Evolutionary conservation across 2,329 filamentous ascomycete species (phyloP).

Genomic region (Cladosporium halotolerans): DNA sequence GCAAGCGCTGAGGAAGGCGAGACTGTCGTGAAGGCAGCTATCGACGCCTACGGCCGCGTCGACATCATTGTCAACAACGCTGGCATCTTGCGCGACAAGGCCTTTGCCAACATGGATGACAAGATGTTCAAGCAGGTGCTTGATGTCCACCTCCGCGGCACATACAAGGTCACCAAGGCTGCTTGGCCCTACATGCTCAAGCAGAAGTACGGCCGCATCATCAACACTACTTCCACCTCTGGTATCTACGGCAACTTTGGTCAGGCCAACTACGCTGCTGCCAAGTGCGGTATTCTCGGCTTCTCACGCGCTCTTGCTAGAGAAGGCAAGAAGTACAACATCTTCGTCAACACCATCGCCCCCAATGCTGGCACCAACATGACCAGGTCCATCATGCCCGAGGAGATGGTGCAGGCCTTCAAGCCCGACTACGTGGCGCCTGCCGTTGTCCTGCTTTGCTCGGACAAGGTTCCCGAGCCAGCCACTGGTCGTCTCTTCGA

Average conservation of each 20-base stretch:
- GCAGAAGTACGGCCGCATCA: constrained; percentile 94
- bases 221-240: constrained; percentile 95
- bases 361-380: constrained; percentile 95
- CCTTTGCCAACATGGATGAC: constrained; percentile 96
- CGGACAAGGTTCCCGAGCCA: constrained; percentile 77
- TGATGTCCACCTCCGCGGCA: constrained; percentile 87
- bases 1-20: constrained; percentile 91
- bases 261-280: constrained; percentile 90
- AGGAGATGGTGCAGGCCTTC: constrained; percentile 97
- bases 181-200: constrained; percentile 97
- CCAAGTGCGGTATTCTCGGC: constrained; percentile 71
- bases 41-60: constrained; percentile 87
- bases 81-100: constrained; percentile 95
- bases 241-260: constrained; percentile 99
- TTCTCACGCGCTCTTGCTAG: constrained; percentile 89
- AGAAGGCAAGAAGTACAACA: constrained; percentile 95
- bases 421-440: constrained; percentile 98
- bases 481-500: constrained; percentile 87
- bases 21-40: constrained; percentile 81
- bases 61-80: constrained; percentile 98
- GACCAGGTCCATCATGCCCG: constrained; percentile 88
- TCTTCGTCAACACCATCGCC: constrained; percentile 95
- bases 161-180: constrained; percentile 94
- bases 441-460: constrained; percentile 77
- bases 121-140: constrained; percentile 86